Evolutionary conservation across 805 yeast genomes (phyloP), one percentile per base, ranked within the genome.

Genomic region (Ogataea methanolica): DNA sequence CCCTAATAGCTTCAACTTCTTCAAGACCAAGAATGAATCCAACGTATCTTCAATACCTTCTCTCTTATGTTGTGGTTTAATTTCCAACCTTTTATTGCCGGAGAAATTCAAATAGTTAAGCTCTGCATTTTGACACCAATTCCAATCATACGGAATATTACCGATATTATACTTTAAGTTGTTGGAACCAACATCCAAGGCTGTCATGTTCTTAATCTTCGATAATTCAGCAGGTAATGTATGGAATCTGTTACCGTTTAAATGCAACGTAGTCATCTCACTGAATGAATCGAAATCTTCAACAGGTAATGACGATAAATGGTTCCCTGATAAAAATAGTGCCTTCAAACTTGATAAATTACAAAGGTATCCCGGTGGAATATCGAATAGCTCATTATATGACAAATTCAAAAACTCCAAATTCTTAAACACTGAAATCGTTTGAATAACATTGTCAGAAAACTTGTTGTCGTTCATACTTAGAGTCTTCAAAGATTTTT

Each of bases 121-220:
- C 38, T 81, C 79, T 45, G 76, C 72, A 61, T 94, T 94, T 72
- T 82, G 83, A 57, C 85, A 83, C 99, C 99, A 94, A 67, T 89
- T 94, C 97, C 98, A 94, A 63, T 94, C 99, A 61, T 88, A 92
- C 15, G 94, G 95, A 78, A 90, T 88, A 65, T 94, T 94, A 3
- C 94, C 85, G 47, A 92, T 89, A 58, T 94, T 94, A 66, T 94
- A 94, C 59, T 90, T 87, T 66, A 94, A 72, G 51, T 83, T 84
- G 63, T 94, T 94, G 2, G 95, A 87, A 4, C 97, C 96, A 16
- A 88, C 94, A 68, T 94, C 99, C 35, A 94, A 74, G 9, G 82
- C 84, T 33, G 76, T 78, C 59, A 94, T 69, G 23, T 78, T 75
- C 1, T 68, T 61, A 41, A 90, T 74, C 48, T 83, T 83, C 8